Base-by-base conservation (phyloP, 2,329 filamentous ascomycete species). In the Huntiella savannae region DNA sequence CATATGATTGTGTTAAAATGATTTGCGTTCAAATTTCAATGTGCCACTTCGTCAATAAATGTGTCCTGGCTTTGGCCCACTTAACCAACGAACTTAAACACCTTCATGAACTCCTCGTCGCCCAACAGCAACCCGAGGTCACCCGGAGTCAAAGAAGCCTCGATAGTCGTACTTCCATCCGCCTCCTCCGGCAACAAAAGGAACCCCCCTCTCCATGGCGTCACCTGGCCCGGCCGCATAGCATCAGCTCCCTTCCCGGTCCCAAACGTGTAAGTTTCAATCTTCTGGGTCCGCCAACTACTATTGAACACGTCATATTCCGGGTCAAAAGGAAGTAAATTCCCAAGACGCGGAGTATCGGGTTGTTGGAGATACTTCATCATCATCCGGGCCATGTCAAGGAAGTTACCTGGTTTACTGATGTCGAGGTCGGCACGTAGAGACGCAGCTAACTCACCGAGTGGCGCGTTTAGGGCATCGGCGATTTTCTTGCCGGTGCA, bases 101-200 rank as follows among this genome's bases (percentile, higher is more conserved):
- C 15, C 12, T 33, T 8, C 12, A 15, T 34, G 10, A 45, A 45
- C 43, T 45, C 43, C 2, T 28, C 19, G n/a, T 45, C 43, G 15
- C n/a, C 43, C 5, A 39, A 6, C 35, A 45, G 13, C 13, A 13
- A 17, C 6, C 32, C 43, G 4, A 38, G n/a, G 5, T 40, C 43
- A 5, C 19, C 35, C 8, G 35, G 16, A 28, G 36, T 45, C 13
- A 45, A 28, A 19, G n/a, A 39, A 33, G 22, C 15, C 7, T 22
- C 35, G 5, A 45, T 17, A 11, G 12, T 36, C 12, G 39, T 28
- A 13, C 33, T n/a, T 2, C 43, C 43, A 12, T 45, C 13, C 5
- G 12, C 12, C 16, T 45, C 43, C 13, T n/a, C 13, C 11, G 36
- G 43, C 43, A 45, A 33, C 12, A 45, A 33, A 15, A 39, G 39